A percentile compares a stretch with the other conserved stretches of the same genome.
Evolutionary conservation across 192 early-diverging fungal species (phyloP).

Genomic region (Umbelopsis isabellina): DNA sequence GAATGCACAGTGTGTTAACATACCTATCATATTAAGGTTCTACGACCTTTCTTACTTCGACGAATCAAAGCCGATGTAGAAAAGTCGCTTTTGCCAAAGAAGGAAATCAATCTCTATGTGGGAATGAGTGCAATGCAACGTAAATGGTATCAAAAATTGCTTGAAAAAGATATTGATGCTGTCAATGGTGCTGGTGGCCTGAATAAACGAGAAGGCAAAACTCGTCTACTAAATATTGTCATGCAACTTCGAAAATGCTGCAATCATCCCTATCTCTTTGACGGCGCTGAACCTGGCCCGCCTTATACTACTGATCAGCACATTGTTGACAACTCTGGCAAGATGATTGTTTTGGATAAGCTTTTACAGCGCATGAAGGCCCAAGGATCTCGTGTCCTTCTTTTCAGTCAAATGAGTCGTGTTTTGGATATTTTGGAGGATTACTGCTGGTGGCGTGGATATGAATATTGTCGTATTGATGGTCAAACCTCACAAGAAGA

Average conservation of each 20-base stretch:
- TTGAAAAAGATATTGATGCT: constrained; percentile 97
- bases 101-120: constrained; percentile 90
- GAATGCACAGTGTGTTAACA: constrained; percentile 17
- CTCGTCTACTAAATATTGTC: constrained; percentile 89
- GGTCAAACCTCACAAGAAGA: constrained; percentile 96
- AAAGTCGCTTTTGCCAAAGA: constrained; percentile 94
- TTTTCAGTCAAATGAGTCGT: constrained; percentile 99
- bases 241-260: constrained; percentile 97
- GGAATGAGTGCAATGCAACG: constrained; percentile 94
- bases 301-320: constrained; percentile 98
- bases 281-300: constrained; percentile 88
- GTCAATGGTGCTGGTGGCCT: constrained; percentile 82
- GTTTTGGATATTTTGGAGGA: constrained; percentile 98
- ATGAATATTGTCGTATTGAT: constrained; percentile 95
- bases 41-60: constrained; percentile 86
- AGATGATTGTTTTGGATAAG: constrained; percentile 93
- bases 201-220: constrained; percentile 83
- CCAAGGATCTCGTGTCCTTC: constrained; percentile 90
- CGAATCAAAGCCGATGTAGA: constrained; percentile 96
- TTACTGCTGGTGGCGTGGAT: constrained; percentile 90
- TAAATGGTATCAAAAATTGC: constrained; percentile 92
- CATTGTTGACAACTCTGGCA: constrained; percentile 90
- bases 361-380: constrained; percentile 78
- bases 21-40: constrained; percentile 46
- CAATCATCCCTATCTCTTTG: constrained; percentile 96